Base-by-base conservation (phyloP, 176 grass and related monocot species). In the Phoenix dactylifera region DNA sequence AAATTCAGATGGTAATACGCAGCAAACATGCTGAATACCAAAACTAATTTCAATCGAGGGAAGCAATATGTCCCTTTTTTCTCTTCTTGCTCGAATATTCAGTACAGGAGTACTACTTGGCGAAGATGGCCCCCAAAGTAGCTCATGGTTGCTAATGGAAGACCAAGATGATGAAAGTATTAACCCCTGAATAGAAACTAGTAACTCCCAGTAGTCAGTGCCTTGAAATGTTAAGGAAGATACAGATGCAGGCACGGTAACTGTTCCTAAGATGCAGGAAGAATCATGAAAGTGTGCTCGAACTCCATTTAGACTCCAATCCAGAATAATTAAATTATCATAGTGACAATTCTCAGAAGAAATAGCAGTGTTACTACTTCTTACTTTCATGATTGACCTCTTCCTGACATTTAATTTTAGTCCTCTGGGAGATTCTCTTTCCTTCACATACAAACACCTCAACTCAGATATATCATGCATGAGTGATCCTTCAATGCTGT, bases 11-110 rank as follows among this genome's bases (percentile, higher is more conserved):
- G 80, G 72, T 48, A 96, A 73, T 84, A 90, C 71, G 60, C 75
- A 90, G 56, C 92, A 90, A 71, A 84, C 87, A 74, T 88, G 89
- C 72, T 96, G 86, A 76, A 85, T 79, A 29, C 72, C 60, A 77
- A 90, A 56, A 65, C 78, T 78, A 75, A 96, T 71, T 68, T 96
- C 83, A 18, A 79, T 82, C 32, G 72, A 70, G 4, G 68, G 52
- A 26, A 70, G 61, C 58, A 71, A 58, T 54, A 24, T 57, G 16
- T 80, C 70, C 68, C 35, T 65, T 24, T 63, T 60, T 39, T 74
- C 75, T 72, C 80, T 96, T 76, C 74, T 96, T 57, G 87, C 71
- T 66, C 69, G 75, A 23, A 90, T 62, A 17, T 84, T 96, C 73
- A 84, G 67, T 72, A 78, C 32, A 72, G 72, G 76, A 69, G 72